Evolutionary conservation across 345 rosid species (phyloP), one percentile per base, ranked within the genome.

Genomic region (Corymbia maculata): DNA sequence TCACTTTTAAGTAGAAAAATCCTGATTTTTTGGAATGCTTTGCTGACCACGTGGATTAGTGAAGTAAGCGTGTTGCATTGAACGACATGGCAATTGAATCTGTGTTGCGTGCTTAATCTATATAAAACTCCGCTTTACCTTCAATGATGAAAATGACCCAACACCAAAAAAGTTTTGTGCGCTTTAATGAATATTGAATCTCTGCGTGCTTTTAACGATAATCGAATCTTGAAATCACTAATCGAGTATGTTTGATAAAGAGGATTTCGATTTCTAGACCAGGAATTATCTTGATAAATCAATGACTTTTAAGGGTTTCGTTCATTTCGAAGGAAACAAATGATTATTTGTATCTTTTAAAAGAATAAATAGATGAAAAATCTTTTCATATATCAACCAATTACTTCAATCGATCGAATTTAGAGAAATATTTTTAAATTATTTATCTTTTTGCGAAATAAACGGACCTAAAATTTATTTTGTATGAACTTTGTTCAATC

Each of bases 141-240:
- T 75, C 12, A 19, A 75, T 75, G 22, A 6, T 75, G 82, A 75
- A 75, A 75, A 75, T 36, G 49, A 36, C 47, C 24, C 49, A 19
- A 19, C 14, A 9, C 13, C 49, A 42, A 9, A 36, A 19, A 3
- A 17, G 6, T 12, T 16, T 1, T 4, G 1, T 3, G 3, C 1
- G 13, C 44, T 22, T 19, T 19, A 10, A 75, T 36, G 49, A 75
- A 3, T 42, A 22, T 0, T 6, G 49, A 36, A 55, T 22, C 61
- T 55, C 61, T 5, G 13, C 1, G 1, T 55, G 1, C 28, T 10
- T 55, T 9, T 36, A 36, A 36, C 4, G 42, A 36, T 36, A 36
- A 36, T 2, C 4, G 28, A 8, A 42, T 75, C 45, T 75, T 9
- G 14, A 42, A 36, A 36, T 75, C 36, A 75, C 82, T 9, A 42